Percentiles rank a stretch among this genome's conserved stretches.
Conservation (phyloP, 2,329 filamentous ascomycete genomes). For the Seiridium unicorne region DNA sequence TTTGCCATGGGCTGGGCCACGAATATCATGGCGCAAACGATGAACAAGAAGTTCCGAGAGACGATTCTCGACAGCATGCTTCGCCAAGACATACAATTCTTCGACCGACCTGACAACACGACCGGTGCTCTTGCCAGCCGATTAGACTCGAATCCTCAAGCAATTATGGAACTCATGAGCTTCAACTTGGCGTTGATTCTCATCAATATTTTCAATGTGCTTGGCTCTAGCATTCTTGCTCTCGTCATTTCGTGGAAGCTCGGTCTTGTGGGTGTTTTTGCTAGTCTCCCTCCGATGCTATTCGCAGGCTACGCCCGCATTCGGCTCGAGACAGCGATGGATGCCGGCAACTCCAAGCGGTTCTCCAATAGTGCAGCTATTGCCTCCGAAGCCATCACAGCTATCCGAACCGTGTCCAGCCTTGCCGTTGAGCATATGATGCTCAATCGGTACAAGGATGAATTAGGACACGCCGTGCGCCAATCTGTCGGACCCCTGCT, state of each 20-base stretch:
- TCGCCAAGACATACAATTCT: conserved; percentile 49
- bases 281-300: conserved; percentile 48
- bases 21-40: conserved; percentile 22
- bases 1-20: conserved; percentile 36
- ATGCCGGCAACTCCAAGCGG: conserved; percentile 62
- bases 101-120: conserved; percentile 55
- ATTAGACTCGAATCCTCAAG: conserved; percentile 49
- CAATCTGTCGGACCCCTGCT: conserved; percentile 12
- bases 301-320: conserved; percentile 44
- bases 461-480: conserved; percentile 22
- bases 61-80: conserved; percentile 28
- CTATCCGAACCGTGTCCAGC: conserved; percentile 67
- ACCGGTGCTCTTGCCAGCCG: conserved; percentile 55
- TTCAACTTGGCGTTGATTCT: conserved; percentile 53
- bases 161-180: conserved; percentile 58
- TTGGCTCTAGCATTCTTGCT: conserved; percentile 61
- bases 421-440: conserved; percentile 61
- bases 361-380: conserved; percentile 70
- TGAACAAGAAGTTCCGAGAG: conserved; percentile 32
- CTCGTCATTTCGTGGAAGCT: conserved; percentile 74
- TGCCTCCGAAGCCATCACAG: conserved; percentile 67
- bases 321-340: conserved; percentile 59
- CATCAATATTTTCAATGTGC: conserved; percentile 60
- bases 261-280: conserved; percentile 60
- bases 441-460: conserved; percentile 28